Conservation (phyloP, 2,329 filamentous ascomycete genomes). For the Claviceps paspali region DNA sequence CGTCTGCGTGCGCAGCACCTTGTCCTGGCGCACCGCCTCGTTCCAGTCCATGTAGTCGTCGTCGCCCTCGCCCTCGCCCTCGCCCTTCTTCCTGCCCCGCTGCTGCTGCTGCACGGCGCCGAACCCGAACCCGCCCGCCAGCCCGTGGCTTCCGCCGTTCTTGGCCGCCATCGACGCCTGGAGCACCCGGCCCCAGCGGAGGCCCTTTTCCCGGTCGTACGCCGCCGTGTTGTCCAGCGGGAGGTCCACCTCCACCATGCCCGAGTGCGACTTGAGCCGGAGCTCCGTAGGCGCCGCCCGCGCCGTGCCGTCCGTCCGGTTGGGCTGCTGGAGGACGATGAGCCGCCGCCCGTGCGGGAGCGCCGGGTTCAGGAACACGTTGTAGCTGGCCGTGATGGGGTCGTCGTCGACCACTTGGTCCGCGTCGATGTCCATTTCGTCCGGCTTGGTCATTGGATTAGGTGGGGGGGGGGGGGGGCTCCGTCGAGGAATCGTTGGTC, state of each 20-base stretch:
- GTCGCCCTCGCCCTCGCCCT: constrained; percentile 30
- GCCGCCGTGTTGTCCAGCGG: constrained; percentile 56
- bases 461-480: too few relatives aligned
- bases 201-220: constrained; percentile 73
- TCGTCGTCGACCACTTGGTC: constrained; percentile 43
- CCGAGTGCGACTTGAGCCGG: constrained; percentile 66
- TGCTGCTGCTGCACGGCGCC: constrained; percentile 31
- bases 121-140: constrained; percentile 59
- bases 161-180: constrained; percentile 42
- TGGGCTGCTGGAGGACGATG: constrained; percentile 80
- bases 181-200: constrained; percentile 69
- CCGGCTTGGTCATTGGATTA: constrained; percentile 4
- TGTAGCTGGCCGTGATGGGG: constrained; percentile 60
- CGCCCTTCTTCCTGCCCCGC: constrained; percentile 24
- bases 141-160: constrained; percentile 50
- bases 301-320: constrained; percentile 44
- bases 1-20: constrained; percentile 66
- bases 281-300: constrained; percentile 49
- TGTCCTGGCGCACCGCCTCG: constrained; percentile 52
- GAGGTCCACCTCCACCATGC: constrained; percentile 86
- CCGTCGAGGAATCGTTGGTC: too few relatives aligned
- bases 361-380: constrained; percentile 70
- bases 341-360: constrained; percentile 48
- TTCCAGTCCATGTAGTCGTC: constrained; percentile 44
- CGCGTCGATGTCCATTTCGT: constrained; percentile 12